Base-by-base conservation (phyloP, 345 rosid species). In the Hevea brasiliensis region DNA sequence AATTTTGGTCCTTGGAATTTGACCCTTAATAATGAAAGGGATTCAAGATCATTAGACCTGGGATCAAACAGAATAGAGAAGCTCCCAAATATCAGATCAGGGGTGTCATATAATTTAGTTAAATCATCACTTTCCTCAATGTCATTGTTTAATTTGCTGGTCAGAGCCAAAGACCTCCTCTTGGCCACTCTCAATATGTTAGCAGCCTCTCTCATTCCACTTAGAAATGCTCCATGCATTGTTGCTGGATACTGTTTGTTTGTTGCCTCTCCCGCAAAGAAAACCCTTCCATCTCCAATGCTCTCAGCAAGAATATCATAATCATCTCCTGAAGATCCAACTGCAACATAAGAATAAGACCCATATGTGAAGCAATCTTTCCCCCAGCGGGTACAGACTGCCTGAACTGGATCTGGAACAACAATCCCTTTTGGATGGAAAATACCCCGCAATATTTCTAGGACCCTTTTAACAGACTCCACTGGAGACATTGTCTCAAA, bases 121-220 rank as follows among this genome's bases (percentile, higher is more conserved):
- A 89, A 73, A 61, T 70, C 48, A 5, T 72, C 79, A 51, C 12
- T 56, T 75, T 79, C 86, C 55, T 74, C 79, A 10, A 42, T 29
- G 21, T 77, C 83, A 73, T 68, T 71, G 65, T 64, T 47, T 40
- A 27, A 74, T 74, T 81, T 85, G 73, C 75, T 50, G 42, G 75
- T 67, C 47, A 65, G 73, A 47, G 76, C 51, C 35, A 77, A 68
- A 20, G 85, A 73, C 77, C 96, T 87, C 81, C 86, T 87, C 80
- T 84, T 90, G 32, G 93, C 85, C 69, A 88, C 90, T 76, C 96
- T 87, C 69, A 88, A 85, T 32, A 91, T 91, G 72, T 88, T 90
- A 45, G 98, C 96, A 9, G 98, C 98, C 81, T 95, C 98, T 74
- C 98, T 91, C 99, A 95, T 93, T 59, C 99, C 97, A 58, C 99